Base-by-base conservation (phyloP, 495 filamentous ascomycete genomes). In the Entonaema liquescens region DNA sequence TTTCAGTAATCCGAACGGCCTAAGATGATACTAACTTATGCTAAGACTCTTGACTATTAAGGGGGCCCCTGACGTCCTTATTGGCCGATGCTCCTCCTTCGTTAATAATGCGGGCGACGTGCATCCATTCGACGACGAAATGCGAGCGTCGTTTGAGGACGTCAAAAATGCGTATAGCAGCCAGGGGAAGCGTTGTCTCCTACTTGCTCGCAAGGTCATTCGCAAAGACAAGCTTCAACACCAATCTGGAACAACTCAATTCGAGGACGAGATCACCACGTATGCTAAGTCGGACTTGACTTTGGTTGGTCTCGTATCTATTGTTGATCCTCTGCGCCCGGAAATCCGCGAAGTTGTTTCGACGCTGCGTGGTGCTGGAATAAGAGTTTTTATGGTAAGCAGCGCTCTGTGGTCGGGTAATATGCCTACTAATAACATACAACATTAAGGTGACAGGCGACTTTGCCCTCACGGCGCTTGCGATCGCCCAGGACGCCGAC, bases 381-480 rank as follows among this genome's bases (percentile, higher is more conserved):
- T 91, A 42, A 81, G 86, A 19, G 83, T 91, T 31, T 88, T 90
- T 67, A 92, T 91, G 90, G 76, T 77, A 29, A 36, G 68, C 26
- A 4, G 40, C 8, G 8, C 17, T 5, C 4, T 23, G 1, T 26
- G 23, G 68, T 8, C 6, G 15, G 0, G 12, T 9, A n/a, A 8
- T n/a, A 56, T 50, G 12, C 25, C 40, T 23, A 21, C 49, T 66
- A 25, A 70, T 2, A 5, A 57, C 58, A 40, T 70, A 13, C 19
- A 44, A 44, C 2, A 21, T 47, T 1, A 59, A 80, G 75, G 87
- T 89, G n/a, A 93, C 91, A 25, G 91, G 91, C 33, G 91, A 94
- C 74, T 90, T 89, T 68, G 87, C 88, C 11, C 81, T 91, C 21
- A 93, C 91, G 1, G 90, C 90, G 0, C 83, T 86, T 66, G 88